Evolutionary conservation across 2,329 filamentous ascomycete genomes (phyloP), one percentile per base, ranked within the genome.

Genomic region (Colletotrichum tanaceti): DNA sequence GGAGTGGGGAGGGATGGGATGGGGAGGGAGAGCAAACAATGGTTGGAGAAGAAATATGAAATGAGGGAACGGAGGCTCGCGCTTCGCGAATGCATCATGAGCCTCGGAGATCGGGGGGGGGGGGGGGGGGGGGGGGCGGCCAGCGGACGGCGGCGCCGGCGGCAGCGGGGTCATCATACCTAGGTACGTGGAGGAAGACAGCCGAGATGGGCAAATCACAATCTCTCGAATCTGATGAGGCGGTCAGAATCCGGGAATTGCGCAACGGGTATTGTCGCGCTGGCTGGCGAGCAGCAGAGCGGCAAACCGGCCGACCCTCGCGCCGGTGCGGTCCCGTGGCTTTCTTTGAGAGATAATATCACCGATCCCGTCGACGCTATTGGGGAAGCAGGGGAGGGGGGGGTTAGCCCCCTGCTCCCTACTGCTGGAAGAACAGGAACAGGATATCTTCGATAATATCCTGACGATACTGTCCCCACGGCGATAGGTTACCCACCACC

Each of bases 291-390:
- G 28, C 28, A 32, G n/a, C 24, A 50, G 32, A n/a, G 10, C 28
- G 32, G 32, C 50, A 28, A 22, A n/a, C 16, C 35, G 18, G 18
- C 50, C 54, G 24, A 52, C 4, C 18, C 24, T 52, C 28, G 49
- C 49, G 41, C 55, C 55, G 55, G 24, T 46, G 38, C 55, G 55
- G 43, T 58, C 28, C 55, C 55, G 55, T 47, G 43, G 54, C 41
- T 16, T 20, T 32, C 32, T 20, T 38, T 47, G 24, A 32, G 41
- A 38, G 24, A 46, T 46, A 47, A 32, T 46, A 35, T 5, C n/a
- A 53, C 55, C 28, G 55, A 58, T 38, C 43, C 28, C 55, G 28
- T 20, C 20, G 22, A 10, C 16, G n/a, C 39, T 13, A 47, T 47
- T 47, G 55, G 55, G n/a, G 43, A 28, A 28, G 32, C 18, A 46